These are phyloP conservation scores for Novymonas esmeraldas DNA, from an alignment of 208 protist genomes.

Conservation along the genomic window DNA sequence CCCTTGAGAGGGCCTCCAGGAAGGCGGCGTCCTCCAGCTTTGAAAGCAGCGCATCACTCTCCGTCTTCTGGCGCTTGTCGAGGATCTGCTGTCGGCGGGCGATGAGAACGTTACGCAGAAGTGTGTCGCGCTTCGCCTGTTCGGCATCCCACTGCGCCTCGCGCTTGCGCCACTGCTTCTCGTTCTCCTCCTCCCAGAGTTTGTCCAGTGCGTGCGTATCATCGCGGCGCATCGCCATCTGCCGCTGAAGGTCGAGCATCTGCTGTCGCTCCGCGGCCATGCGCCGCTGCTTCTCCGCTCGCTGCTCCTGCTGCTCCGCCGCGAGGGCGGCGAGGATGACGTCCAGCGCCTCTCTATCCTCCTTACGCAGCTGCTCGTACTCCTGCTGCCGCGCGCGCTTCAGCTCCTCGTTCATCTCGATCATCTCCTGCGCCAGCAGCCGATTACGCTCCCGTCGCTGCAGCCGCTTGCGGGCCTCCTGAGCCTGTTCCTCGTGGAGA, in stretches of 20 bases:
- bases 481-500: conserved; percentile 66
- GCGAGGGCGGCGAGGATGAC: conserved; percentile 52
- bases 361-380: conserved; percentile 65
- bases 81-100: conserved; percentile 80
- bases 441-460: conserved; percentile 33
- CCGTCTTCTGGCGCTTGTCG: conserved; percentile 57
- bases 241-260: conserved; percentile 54
- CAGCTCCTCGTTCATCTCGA: conserved; percentile 69
- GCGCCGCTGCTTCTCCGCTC: conserved; percentile 38
- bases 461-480: conserved; percentile 50
- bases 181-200: conserved; percentile 83
- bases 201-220: conserved; percentile 58
- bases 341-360: conserved; percentile 78
- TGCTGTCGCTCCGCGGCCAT: conserved; percentile 37
- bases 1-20: conserved; percentile 34
- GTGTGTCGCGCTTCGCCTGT: conserved; percentile 54
- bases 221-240: conserved; percentile 62
- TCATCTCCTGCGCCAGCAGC: conserved; percentile 68
- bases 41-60: conserved; percentile 37
- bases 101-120: conserved; percentile 76
- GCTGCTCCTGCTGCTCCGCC: conserved; percentile 49
- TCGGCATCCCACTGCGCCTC: conserved; percentile 76
- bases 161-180: conserved; percentile 81
- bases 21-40: conserved; percentile 60
- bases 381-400: conserved; percentile 70